Evolutionary conservation across 441 rosid species (phyloP).

Genomic region (Brassica hybrid): DNA sequence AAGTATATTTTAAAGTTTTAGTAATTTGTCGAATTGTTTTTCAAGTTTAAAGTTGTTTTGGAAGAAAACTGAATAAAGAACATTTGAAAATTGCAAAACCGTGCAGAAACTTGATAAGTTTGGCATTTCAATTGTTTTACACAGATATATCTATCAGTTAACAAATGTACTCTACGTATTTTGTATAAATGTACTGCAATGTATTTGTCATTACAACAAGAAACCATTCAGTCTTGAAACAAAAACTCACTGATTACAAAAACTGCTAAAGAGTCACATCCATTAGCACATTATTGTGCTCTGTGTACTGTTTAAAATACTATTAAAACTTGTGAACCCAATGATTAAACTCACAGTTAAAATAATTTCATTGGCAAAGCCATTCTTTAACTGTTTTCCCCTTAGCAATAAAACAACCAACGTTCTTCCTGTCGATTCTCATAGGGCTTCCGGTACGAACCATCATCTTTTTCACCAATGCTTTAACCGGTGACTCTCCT

Average conservation of each 20-base stretch:
- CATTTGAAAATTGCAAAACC: conserved; percentile 1
- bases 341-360: neutral
- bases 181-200: neutral
- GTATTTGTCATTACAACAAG: neutral
- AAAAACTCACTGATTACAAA: neutral
- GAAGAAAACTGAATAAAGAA: neutral
- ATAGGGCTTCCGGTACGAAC: conserved; percentile 55
- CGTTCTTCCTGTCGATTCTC: conserved; percentile 72
- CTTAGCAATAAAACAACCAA: conserved; percentile 77
- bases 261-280: neutral
- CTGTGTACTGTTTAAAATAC: neutral
- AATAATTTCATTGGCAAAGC: conserved; percentile 42
- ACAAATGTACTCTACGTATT: neutral
- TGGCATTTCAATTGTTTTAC: neutral
- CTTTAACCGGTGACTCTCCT: conserved; percentile 77
- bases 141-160: neutral
- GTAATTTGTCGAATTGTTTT: neutral
- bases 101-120: neutral
- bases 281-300: conserved; percentile 4
- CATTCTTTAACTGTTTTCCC: conserved; percentile 71
- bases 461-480: conserved; percentile 60
- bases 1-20: neutral
- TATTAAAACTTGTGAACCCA: no score
- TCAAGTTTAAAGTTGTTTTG: neutral
- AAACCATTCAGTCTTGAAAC: conserved; percentile 5